Base-by-base conservation (phyloP, 257 asterid species). In the Solanum piurae region DNA sequence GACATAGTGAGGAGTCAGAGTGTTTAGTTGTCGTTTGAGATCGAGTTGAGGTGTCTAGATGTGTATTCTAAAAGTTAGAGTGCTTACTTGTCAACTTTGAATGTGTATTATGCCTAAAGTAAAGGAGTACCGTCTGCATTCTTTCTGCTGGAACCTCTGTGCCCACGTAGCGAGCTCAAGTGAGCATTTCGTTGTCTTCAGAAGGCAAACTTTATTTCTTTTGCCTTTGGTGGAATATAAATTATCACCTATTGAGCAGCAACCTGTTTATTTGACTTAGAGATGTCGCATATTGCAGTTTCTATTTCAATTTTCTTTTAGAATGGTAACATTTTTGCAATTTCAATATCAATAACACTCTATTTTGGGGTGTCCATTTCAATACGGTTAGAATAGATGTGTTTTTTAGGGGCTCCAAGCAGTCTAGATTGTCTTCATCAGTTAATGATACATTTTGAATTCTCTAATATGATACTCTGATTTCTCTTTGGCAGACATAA, bases 401-500 rank as follows among this genome's bases (percentile, higher is more conserved):
- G 1, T 76, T 5, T 21, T 76, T n/a, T 13, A 12, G 25, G 84
- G 84, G n/a, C 58, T 6, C 2, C 18, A 77, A 77, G n/a, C n/a
- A 13, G 84, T 36, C 9, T 12, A 40, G 37, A 11, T 75, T 77
- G 34, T n/a, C 62, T 42, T 42, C 14, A 40, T 77, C 7, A n/a
- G 36, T 25, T 77, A 40, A n/a, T 77, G 11, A 12, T n/a, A 44
- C 12, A 69, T 38, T 86, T 66, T 29, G 73, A 69, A 29, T 27
- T n/a, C 60, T 76, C 36, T 40, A 42, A 46, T 86, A 16, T 89
- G 23, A 68, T 49, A 29, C 20, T 85, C 79, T 77, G 44, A 36
- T 87, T 80, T 68, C 90, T 62, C 88, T 64, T 90, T 85, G 89
- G 83, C 95, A 95, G 98, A 92, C 95, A 94, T 93, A 97, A 95